Base-by-base conservation (phyloP, 192 early-diverging fungal genomes). In the Coemansia sp. region DNA sequence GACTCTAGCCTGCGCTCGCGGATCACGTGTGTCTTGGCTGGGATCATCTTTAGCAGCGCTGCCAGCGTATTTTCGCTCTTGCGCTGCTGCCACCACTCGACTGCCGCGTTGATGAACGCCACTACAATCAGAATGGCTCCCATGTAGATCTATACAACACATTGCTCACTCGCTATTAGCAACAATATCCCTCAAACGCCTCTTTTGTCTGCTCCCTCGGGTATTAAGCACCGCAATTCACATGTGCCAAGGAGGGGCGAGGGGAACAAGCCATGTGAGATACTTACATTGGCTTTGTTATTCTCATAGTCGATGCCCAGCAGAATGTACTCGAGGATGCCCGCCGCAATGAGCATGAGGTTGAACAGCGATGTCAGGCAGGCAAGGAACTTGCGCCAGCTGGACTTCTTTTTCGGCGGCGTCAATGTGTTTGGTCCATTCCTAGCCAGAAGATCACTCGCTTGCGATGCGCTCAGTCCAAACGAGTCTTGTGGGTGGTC, bases 31-130 rank as follows among this genome's bases (percentile, higher is more conserved):
- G 91, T 91, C 69, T 94, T 91, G 44, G 89, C 83, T 1, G 96
- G 95, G 41, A 97, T 94, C 85, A 98, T 82, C 76, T 93, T 90
- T 76, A 96, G 73, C 85, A 98, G 93, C 6, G 94, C 94, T 38
- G 95, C 93, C 37, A 98, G 77, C 55, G 95, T 89, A 38, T 93
- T 92, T 27, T 90, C 89, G 34, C 92, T 90, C 81, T 98, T 98
- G 78, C 92, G 93, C 60, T 87, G 78, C 82, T 98, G 96, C 69
- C 90, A 92, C 77, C 94, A 97, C 76, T 98, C 96, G 73, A 98
- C 94, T 36, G 80, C 84, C 2, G 96, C 93, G 74, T 98, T 98
- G 46, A 94, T 55, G 59, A 98, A 91, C 1, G 94, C 92, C 46
- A 98, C 94, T 51, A 60, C 85, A 62, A 98, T 88, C 1, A 96